Conservation (phyloP, 495 filamentous ascomycete genomes). For the Penicillium maclennaniae region DNA sequence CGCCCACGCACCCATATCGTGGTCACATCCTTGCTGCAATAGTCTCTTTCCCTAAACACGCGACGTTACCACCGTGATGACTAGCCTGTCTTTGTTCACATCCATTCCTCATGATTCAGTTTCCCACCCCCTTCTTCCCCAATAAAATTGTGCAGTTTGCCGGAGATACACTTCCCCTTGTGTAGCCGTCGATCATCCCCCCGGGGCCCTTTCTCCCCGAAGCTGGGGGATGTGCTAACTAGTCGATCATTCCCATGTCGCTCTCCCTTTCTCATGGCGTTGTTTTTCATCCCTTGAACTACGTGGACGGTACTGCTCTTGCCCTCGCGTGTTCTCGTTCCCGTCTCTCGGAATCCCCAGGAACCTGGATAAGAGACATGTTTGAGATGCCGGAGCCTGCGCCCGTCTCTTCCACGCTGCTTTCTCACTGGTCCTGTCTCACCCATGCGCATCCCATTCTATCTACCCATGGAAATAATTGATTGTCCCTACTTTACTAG, state of each 20-base stretch:
- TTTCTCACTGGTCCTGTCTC: conserved; percentile 1
- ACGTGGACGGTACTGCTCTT: too few species aligned
- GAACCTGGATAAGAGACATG: not conserved
- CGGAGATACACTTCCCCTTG: not conserved
- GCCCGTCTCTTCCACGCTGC: not conserved
- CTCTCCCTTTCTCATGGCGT: not conserved
- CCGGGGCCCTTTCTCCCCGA: conserved; percentile 21
- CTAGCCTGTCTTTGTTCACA: not conserved
- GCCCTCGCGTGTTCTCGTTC: not conserved
- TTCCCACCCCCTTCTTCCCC: not conserved
- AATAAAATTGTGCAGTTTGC: not conserved
- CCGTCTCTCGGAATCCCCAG: not conserved
- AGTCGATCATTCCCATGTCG: conserved; percentile 23
- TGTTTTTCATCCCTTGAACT: not conserved
- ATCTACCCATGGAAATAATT: not conserved
- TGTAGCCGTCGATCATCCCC: conserved; percentile 12
- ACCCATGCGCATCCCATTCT: not conserved
- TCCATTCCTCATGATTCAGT: not conserved
- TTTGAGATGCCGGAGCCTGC: not conserved
- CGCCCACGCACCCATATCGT: conserved; percentile 10
- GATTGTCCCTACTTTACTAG: not conserved
- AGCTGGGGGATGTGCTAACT: conserved; percentile 14
- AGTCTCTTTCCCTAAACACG: conserved; percentile 8
- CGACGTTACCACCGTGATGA: conserved; percentile 1
- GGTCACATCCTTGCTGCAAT: conserved; percentile 20